Evolutionary conservation across 495 filamentous ascomycete genomes (phyloP).

Genomic region (Penicillium samsonianum): DNA sequence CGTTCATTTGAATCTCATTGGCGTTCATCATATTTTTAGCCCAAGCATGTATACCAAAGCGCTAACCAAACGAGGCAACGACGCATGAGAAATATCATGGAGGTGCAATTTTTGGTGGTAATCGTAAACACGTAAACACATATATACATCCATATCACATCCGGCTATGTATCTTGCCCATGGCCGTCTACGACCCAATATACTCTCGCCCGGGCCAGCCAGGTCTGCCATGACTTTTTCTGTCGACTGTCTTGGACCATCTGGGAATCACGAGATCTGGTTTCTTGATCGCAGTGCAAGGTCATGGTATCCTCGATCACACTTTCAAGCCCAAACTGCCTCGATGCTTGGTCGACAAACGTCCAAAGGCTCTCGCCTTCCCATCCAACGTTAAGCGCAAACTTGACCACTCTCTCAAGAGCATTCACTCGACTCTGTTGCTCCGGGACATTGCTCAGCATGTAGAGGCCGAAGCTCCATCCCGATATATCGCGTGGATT

Average conservation of each 20-base stretch:
- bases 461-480: slow-evolving; percentile 66
- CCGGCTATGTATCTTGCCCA: background rate
- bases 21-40: slow-evolving; percentile 22
- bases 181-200: slow-evolving; percentile 26
- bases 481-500: slow-evolving; percentile 76
- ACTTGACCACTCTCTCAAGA: slow-evolving; percentile 32
- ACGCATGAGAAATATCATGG: slow-evolving; percentile 18
- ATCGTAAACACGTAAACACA: background rate
- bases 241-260: background rate
- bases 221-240: slow-evolving; percentile 29
- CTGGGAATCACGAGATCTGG: background rate
- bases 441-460: slow-evolving; percentile 39
- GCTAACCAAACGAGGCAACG: slow-evolving; percentile 18
- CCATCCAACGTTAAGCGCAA: slow-evolving; percentile 45
- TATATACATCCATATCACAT: background rate
- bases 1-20: slow-evolving; percentile 25
- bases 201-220: slow-evolving; percentile 29
- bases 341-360: slow-evolving; percentile 37
- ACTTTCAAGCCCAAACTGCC: slow-evolving; percentile 25
- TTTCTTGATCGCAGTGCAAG: background rate
- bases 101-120: slow-evolving; percentile 11
- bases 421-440: slow-evolving; percentile 9
- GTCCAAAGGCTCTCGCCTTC: slow-evolving; percentile 51
- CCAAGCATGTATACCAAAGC: slow-evolving; percentile 18
- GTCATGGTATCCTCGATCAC: slow-evolving; percentile 8